Conservation (phyloP, 2,329 filamentous ascomycete species). For the Penicillium sp. region DNA sequence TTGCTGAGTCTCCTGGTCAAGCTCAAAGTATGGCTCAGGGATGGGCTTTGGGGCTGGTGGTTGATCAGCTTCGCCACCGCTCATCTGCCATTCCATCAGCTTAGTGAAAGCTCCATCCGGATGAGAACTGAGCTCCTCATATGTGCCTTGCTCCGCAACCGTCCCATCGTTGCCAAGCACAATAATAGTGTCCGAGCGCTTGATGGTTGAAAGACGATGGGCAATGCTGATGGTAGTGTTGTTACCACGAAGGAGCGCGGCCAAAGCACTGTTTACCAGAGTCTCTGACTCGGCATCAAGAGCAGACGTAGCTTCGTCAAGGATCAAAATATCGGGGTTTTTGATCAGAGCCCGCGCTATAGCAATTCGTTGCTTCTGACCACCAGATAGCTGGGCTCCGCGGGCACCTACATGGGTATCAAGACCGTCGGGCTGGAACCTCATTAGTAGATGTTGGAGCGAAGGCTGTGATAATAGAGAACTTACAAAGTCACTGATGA, state of each 20-base stretch:
- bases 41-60: constrained; percentile 34
- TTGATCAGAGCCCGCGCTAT: constrained; percentile 93
- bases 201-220: constrained; percentile 91
- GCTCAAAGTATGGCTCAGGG: constrained; percentile 49
- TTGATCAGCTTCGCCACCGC: constrained; percentile 58
- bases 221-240: constrained; percentile 98
- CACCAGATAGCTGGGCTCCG: constrained; percentile 88
- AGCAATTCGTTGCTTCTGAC: constrained; percentile 95
- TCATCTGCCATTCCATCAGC: constrained; percentile 99
- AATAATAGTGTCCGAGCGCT: constrained; percentile 89
- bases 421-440: constrained; percentile 68
- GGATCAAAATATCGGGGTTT: constrained; percentile 90
- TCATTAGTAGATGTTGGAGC: constrained; percentile 11
- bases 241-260: constrained; percentile 70
- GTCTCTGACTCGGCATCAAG: constrained; percentile 96
- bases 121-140: constrained; percentile 66
- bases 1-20: constrained; percentile 32
- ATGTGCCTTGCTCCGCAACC: constrained; percentile 86
- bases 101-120: constrained; percentile 80
- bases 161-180: constrained; percentile 79
- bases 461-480: background rate
- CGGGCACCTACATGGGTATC: constrained; percentile 90
- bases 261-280: constrained; percentile 84
- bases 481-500: constrained; percentile 83
- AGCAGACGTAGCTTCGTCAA: constrained; percentile 94